Percentiles rank a stretch among this genome's conserved stretches.
Evolutionary conservation across 164 flowering plant species (phyloP).

Genomic region (Protea cynaroides): DNA sequence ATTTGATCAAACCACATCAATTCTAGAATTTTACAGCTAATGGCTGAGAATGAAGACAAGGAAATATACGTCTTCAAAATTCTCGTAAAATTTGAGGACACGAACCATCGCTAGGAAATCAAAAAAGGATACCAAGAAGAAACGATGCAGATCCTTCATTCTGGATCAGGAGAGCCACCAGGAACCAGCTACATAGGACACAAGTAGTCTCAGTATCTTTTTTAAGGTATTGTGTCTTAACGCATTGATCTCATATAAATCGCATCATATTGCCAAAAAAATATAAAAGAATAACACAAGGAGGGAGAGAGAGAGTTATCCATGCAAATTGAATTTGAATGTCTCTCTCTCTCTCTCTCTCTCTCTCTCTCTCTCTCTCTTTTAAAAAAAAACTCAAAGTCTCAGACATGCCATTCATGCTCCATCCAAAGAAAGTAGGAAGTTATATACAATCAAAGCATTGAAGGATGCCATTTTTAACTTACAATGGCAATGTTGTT

Average conservation of each 20-base stretch:
- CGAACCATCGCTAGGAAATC: not conserved
- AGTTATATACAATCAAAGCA: constrained; percentile 3
- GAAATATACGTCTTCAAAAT: not conserved
- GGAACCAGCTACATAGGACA: constrained; percentile 62
- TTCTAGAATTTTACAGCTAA: not conserved
- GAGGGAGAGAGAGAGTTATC: too few relatives aligned
- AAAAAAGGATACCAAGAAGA: not conserved
- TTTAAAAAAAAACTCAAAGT: too few relatives aligned
- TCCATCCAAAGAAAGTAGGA: not conserved
- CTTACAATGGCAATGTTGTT: constrained; percentile 99
- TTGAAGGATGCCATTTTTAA: not conserved
- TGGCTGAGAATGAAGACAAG: not conserved
- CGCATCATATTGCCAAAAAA: too few relatives aligned
- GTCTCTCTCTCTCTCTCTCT: too few relatives aligned
- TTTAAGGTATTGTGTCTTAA: not conserved
- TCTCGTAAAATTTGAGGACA: not conserved
- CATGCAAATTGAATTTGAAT: too few relatives aligned
- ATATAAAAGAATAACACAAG: too few relatives aligned
- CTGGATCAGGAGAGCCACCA: constrained; percentile 83
- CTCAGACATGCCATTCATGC: too few relatives aligned
- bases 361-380: too few relatives aligned
- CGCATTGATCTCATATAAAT: too few relatives aligned
- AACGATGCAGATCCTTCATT: constrained; percentile 9
- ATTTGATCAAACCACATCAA: not conserved
- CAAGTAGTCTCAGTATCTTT: not conserved